A percentile compares a stretch with the other conserved stretches of the same genome.
Evolutionary conservation across 352 stramenopile genomes (phyloP).

Genomic region (Phytopythium vexans): DNA sequence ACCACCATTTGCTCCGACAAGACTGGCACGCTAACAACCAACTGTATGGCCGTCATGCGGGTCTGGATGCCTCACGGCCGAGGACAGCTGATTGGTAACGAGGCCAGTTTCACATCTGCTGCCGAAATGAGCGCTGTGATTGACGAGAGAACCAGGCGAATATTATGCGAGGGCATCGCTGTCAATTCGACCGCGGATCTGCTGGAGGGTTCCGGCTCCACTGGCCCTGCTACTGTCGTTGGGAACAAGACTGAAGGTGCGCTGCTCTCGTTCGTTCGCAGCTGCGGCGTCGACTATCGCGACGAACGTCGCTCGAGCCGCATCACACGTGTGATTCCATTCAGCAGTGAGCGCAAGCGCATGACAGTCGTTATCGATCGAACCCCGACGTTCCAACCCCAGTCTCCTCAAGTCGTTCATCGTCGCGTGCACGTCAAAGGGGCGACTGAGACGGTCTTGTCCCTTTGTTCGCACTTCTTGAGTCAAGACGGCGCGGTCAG

Average conservation of each 20-base stretch:
- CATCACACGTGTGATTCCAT: constrained; percentile 75
- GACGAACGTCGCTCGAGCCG: constrained; percentile 40
- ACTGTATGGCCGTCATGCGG: constrained; percentile 96
- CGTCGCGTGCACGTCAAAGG: constrained; percentile 78
- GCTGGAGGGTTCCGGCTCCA: constrained; percentile 36
- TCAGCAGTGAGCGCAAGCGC: constrained; percentile 80
- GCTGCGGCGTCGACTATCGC: constrained; percentile 66
- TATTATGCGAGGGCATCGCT: constrained; percentile 63
- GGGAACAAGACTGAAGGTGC: constrained; percentile 84
- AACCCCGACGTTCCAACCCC: constrained; percentile 6
- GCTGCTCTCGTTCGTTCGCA: constrained; percentile 63
- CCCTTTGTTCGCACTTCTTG: constrained; percentile 64
- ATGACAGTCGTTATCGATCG: constrained; percentile 73
- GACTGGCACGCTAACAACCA: constrained; percentile 96
- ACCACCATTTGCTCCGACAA: constrained; percentile 98
- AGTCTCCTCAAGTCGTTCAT: constrained; percentile 6
- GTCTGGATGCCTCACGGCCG: constrained; percentile 41
- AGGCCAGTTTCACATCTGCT: constrained; percentile 49
- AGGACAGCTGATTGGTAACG: constrained; percentile 12
- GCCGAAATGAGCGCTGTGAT: constrained; percentile 46
- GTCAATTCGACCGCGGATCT: constrained; percentile 79
- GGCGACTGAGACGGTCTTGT: constrained; percentile 69
- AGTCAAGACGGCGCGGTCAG: constrained; percentile 55
- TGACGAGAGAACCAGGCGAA: constrained; percentile 54
- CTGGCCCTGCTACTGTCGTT: constrained; percentile 62